Percentiles rank a stretch among this genome's conserved stretches.
These are phyloP conservation scores for Lolium multiflorum DNA, from an alignment of 176 grass and related monocot genomes.

Conservation along the genomic window DNA sequence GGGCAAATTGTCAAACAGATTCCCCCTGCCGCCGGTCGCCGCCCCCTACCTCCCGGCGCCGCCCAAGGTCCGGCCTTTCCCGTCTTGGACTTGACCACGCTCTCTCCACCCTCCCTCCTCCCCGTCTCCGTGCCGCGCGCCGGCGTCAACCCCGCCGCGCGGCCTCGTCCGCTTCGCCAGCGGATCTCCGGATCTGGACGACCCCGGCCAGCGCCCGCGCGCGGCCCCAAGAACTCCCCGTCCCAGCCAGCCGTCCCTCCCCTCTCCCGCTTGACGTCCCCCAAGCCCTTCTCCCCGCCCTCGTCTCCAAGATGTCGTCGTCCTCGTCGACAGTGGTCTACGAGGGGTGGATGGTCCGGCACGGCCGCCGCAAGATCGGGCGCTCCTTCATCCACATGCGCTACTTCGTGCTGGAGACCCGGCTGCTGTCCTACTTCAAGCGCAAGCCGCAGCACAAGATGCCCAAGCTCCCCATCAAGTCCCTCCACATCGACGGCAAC, in stretches of 20 bases:
- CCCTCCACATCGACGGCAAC: conserved; percentile 82
- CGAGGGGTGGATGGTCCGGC: conserved; percentile 97
- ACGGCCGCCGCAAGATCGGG: conserved; percentile 89
- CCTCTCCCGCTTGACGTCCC: too few relatives aligned
- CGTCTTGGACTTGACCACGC: conserved; percentile 2
- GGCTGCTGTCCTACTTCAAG: conserved; percentile 87
- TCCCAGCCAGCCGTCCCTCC: too few relatives aligned
- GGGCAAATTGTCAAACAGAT: not conserved
- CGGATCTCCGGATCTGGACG: conserved; percentile 9
- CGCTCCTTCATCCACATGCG: conserved; percentile 88
- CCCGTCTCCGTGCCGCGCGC: not conserved
- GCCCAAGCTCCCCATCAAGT: conserved; percentile 90
- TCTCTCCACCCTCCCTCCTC: not conserved
- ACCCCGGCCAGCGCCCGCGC: not conserved
- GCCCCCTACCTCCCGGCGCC: not conserved
- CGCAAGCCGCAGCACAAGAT: conserved; percentile 84
- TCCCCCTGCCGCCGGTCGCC: conserved; percentile 1
- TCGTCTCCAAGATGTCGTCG: conserved; percentile 19
- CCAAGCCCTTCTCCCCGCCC: not conserved
- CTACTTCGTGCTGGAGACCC: conserved; percentile 90
- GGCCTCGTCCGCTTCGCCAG: not conserved
- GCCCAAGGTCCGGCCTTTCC: not conserved
- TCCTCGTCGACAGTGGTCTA: conserved; percentile 64
- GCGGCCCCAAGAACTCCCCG: not conserved
- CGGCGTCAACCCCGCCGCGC: not conserved